These are phyloP conservation scores for Termitomyces sp. DNA, from an alignment of 768 basidiomycete genomes.

Conservation along the genomic window DNA sequence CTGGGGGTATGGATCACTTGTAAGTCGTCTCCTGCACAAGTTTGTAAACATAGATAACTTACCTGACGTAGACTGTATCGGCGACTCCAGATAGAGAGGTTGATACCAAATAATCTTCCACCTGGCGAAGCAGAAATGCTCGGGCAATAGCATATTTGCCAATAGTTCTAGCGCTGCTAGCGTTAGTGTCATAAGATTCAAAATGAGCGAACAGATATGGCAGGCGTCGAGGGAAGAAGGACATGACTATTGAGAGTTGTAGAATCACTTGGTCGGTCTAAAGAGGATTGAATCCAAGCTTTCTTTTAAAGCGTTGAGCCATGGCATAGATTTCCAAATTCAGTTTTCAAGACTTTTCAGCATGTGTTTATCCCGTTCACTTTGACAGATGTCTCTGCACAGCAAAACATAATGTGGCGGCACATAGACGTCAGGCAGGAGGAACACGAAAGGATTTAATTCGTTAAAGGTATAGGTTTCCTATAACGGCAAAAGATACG, in stretches of 20 bases:
- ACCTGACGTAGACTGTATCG: not conserved
- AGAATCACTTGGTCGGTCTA: too few relatives aligned
- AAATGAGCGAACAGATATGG: not conserved
- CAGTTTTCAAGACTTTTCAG: not conserved
- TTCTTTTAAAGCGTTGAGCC: not conserved
- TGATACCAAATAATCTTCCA: not conserved
- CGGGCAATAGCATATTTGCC: not conserved
- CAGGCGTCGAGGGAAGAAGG: not conserved
- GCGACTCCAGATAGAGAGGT: not conserved
- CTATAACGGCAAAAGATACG: too few relatives aligned
- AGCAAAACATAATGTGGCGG: not conserved
- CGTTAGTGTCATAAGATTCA: not conserved
- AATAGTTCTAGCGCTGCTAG: not conserved
- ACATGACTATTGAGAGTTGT: not conserved
- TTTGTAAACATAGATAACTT: not conserved
- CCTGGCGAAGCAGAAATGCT: not conserved
- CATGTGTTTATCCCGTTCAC: too few relatives aligned
- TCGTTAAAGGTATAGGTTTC: too few relatives aligned
- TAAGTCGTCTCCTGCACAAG: not conserved
- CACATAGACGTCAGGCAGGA: not conserved
- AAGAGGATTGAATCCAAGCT: not conserved
- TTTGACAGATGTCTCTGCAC: not conserved
- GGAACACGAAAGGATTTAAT: too few relatives aligned
- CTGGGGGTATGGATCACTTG: not conserved
- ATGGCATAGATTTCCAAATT: not conserved